Conservation (phyloP, 1,284 basidiomycete species). For the Apiotrichum brassicae region DNA sequence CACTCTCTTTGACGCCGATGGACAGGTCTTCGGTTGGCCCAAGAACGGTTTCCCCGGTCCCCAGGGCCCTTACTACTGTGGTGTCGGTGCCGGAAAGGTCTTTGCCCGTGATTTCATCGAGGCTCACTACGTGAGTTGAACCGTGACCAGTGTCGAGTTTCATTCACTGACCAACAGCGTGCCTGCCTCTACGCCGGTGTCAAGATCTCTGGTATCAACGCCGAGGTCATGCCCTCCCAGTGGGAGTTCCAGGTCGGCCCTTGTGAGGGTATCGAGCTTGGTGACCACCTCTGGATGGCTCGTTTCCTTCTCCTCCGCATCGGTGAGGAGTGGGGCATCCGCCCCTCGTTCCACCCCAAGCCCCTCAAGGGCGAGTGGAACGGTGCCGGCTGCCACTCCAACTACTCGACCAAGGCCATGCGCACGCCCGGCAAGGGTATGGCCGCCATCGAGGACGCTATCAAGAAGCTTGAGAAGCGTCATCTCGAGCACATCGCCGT, state of each 20-base stretch:
- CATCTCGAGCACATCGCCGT: constrained; percentile 91
- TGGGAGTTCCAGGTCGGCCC: constrained; percentile 99
- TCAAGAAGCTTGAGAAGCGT: constrained; percentile 77
- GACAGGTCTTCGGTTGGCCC: constrained; percentile 90
- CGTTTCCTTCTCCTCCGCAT: constrained; percentile 87
- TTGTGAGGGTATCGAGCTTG: constrained; percentile 95
- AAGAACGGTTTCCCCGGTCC: constrained; percentile 99
- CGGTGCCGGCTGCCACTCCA: constrained; percentile 94
- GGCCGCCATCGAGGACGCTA: constrained; percentile 87
- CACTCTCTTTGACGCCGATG: constrained; percentile 93
- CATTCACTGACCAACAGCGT: constrained; percentile 29
- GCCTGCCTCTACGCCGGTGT: constrained; percentile 91
- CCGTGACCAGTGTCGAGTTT: neutral
- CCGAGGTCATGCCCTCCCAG: constrained; percentile 99
- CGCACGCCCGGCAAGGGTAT: constrained; percentile 83
- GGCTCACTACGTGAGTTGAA: constrained; percentile 71
- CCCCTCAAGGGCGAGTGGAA: constrained; percentile 98
- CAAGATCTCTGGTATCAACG: constrained; percentile 99
- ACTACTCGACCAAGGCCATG: constrained; percentile 88
- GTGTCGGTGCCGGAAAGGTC: constrained; percentile 94
- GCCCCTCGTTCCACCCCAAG: constrained; percentile 95
- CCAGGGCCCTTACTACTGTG: constrained; percentile 99
- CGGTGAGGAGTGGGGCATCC: constrained; percentile 97
- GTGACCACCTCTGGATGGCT: constrained; percentile 96
- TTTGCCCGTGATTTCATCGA: constrained; percentile 98